Base-by-base conservation (phyloP, 495 filamentous ascomycete species). In the Rhypophila decipiens region DNA sequence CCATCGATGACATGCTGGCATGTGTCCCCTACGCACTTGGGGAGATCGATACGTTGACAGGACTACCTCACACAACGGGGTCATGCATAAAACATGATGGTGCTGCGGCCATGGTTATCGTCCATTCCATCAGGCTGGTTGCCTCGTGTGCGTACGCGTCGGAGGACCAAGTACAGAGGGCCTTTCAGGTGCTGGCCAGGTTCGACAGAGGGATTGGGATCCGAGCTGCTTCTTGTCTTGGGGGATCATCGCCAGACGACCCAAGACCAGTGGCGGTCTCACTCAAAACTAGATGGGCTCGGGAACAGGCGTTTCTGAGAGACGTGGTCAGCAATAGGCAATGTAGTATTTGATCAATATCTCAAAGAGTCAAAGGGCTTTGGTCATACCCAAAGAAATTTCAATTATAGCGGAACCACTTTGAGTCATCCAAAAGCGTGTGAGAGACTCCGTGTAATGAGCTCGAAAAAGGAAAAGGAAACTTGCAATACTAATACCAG, bases 21-120 rank as follows among this genome's bases (percentile, higher is more conserved):
- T 41, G 39, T 20, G 52, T 59, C 24, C 56, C 56, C 11, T 59
- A 56, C 31, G 56, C 53, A 23, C 50, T 59, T 24, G 56, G 56
- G n/a, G 53, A 59, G 17, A 39, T 47, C 5, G 27, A 31, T 31
- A 7, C 27, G 13, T 7, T 7, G 7, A 31, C 27, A 7, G 27
- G 27, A 7, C 27, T 31, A 13, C 27, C 27, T 7, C 49, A 42
- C 1, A 52, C 49, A 15, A 44, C 46, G 27, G 49, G 46, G 0
- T 2, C 18, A 4, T 39, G 45, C 1, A 18, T 53, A 1, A 22
- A 24, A 27, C 49, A 56, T 23, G 56, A 59, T 27, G 56, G 56
- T 7, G 57, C 57, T 2, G 53, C 52, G 3, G 50, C 57, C 39
- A 50, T 59, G 11, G 38, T 59, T 17, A 56, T 59, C 13, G 42